Base-by-base conservation (phyloP, 768 basidiomycete genomes). In the Boletus rufocinnamomeus region DNA sequence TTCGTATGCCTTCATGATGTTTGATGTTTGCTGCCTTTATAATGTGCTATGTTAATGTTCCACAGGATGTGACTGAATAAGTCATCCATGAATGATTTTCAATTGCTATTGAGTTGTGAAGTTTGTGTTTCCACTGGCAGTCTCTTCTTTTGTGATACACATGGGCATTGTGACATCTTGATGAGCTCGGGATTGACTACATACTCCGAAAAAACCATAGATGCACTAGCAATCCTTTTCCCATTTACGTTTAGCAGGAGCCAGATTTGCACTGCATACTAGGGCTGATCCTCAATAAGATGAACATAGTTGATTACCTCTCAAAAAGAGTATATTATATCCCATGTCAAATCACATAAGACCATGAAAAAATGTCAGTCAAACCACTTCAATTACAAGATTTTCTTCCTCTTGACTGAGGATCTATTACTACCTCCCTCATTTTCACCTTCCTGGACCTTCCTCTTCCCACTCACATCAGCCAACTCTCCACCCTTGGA, bases 321-420 rank as follows among this genome's bases (percentile, higher is more conserved):
- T 14, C 7, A 30, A 7, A 21, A 17, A 23, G 9, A 25, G 10
- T 17, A 35, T 35, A 1, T 6, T 17, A 35, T 25, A 50, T 32
- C n/a, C 9, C 19, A 45, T 7, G 4, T 37, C 13, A 49, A 11
- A 4, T 5, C 34, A n/a, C 28, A 57, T 23, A 19, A 25, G n/a
- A 35, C 6, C 9, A 40, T 16, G 1, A 27, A 4, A 4, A 14
- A 32, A 7, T 28, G 2, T 11, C 4, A 14, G 4, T 21, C 2
- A 46, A 21, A 25, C 27, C 6, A 45, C n/a, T 28, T 3, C 10
- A 40, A 23, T 56, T 41, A 65, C 19, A 34, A 88, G 0, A 30
- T 13, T 35, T 46, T 65, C 52, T 49, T 69, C 67, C 72, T 75
- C 68, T 77, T 79, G 72, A 75, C 72, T 58, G 74, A n/a, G 8